phyloP scores from a whole-genome alignment of 805 yeast species.

The Suhomyces tanzawaensis region DNA sequence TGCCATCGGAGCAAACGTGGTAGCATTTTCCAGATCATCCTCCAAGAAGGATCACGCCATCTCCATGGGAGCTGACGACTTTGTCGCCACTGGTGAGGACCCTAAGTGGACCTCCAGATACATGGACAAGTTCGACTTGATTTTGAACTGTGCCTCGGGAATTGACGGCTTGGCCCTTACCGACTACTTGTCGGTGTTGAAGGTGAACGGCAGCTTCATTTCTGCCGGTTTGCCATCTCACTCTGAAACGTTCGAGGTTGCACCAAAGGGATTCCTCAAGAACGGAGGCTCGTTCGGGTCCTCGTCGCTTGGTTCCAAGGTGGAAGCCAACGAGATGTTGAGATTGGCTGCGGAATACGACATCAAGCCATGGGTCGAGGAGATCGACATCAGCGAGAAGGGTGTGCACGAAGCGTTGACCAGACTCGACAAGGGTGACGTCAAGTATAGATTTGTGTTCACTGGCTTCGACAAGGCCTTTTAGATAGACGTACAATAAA shows the following conservation, averaged over 20 bases:
- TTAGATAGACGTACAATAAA: too few species aligned
- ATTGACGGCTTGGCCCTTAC: constrained; percentile 17
- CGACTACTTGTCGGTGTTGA: constrained; percentile 20
- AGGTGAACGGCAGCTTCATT: constrained; percentile 21
- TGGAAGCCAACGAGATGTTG: constrained; percentile 37
- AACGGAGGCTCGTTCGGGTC: constrained; percentile 27
- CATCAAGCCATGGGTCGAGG: constrained; percentile 34
- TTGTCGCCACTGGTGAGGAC: constrained; percentile 46
- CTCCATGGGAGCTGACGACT: constrained; percentile 55
- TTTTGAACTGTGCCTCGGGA: constrained; percentile 49
- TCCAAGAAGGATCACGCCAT: constrained; percentile 51
- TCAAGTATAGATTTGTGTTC: constrained; percentile 53
- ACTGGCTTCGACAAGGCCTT: constrained; percentile 53
- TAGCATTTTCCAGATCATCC: constrained; percentile 52
- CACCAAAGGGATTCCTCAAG: constrained; percentile 21
- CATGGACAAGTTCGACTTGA: constrained; percentile 38
- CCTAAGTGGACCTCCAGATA: constrained; percentile 28
- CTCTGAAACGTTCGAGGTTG: constrained; percentile 18
- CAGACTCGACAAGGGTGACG: constrained; percentile 32
- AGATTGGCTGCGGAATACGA: constrained; percentile 35
- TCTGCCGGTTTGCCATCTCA: constrained; percentile 29
- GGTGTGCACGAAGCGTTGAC: constrained; percentile 32
- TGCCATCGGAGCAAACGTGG: constrained; percentile 63
- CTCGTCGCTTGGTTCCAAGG: constrained; percentile 33
- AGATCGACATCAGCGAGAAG: constrained; percentile 32